Conservation (phyloP, 1,139 yeast genomes). For the Hyphopichia buzzinii region DNA sequence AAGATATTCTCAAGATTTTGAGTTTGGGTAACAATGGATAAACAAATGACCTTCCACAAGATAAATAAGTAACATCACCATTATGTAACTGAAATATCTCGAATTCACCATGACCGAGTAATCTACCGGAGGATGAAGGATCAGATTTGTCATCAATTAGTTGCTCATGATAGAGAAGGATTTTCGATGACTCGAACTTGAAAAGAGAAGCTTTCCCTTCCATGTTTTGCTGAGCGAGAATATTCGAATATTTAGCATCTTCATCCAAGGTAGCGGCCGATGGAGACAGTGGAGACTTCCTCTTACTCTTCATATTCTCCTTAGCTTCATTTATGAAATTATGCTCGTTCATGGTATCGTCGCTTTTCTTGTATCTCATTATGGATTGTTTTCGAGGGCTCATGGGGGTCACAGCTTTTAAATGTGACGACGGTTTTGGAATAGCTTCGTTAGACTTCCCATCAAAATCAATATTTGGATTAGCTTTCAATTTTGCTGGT, state of each 20-base stretch:
- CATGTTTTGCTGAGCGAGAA: constrained; percentile 15
- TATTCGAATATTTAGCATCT: constrained; percentile 4
- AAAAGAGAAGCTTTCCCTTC: constrained; percentile 42
- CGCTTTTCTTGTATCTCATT: constrained; percentile 36
- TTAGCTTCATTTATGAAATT: constrained; percentile 27
- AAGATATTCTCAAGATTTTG: constrained; percentile 52
- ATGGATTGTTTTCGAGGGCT: constrained; percentile 44
- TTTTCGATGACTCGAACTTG: constrained; percentile 34
- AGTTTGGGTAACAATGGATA: constrained; percentile 67
- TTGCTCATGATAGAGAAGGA: constrained; percentile 44
- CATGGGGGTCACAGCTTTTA: constrained; percentile 7
- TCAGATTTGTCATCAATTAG: constrained; percentile 16
- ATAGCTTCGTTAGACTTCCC: neutral
- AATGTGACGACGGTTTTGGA: neutral
- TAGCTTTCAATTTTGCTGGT: too few relatives aligned
- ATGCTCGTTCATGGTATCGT: constrained; percentile 22
- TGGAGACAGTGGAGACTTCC: neutral
- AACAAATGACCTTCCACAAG: constrained; percentile 51
- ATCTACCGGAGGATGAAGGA: constrained; percentile 34
- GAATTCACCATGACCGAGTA: constrained; percentile 60
- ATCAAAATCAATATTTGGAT: too few relatives aligned
- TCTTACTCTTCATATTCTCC: constrained; percentile 21
- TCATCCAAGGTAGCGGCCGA: neutral
- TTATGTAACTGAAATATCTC: constrained; percentile 65
- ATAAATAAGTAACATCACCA: constrained; percentile 62